These are phyloP conservation scores for Speleostelium caveatum DNA, from an alignment of 78 protist genomes.

Conservation along the genomic window DNA sequence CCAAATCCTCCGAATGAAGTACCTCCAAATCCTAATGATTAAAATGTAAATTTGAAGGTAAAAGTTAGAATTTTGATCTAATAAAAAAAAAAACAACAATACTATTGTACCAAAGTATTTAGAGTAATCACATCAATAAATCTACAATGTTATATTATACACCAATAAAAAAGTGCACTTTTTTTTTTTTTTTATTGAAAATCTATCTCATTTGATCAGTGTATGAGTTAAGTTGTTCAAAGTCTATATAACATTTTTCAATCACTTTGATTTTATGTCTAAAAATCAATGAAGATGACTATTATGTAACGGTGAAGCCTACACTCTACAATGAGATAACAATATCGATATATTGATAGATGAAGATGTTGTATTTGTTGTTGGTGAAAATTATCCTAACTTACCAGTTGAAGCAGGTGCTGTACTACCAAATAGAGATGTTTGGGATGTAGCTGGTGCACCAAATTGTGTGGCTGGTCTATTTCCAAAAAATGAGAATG, in stretches of 20 bases:
- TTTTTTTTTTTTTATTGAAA: neutral
- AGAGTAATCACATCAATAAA: no score
- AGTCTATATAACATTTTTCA: no score
- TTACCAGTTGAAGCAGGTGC: neutral
- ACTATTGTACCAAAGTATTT: no score
- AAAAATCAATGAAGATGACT: no score
- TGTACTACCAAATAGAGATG: neutral
- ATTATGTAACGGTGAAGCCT: neutral
- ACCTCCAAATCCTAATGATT: neutral
- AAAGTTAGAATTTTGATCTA: no score
- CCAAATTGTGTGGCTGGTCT: neutral
- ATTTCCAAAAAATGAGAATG: no score
- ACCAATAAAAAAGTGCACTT: no score
- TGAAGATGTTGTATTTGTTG: neutral
- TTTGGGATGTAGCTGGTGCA: neutral
- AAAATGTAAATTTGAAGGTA: no score
- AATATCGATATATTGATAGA: neutral
- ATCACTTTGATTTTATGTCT: no score
- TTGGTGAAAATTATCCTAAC: neutral
- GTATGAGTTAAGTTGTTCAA: no score
- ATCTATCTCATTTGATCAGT: neutral
- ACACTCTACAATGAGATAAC: neutral
- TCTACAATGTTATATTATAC: no score
- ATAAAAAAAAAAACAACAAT: no score
- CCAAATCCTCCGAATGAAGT: slow-evolving; percentile 4